Evolutionary conservation across 495 filamentous ascomycete species (phyloP).

Genomic region (Halenospora varia): DNA sequence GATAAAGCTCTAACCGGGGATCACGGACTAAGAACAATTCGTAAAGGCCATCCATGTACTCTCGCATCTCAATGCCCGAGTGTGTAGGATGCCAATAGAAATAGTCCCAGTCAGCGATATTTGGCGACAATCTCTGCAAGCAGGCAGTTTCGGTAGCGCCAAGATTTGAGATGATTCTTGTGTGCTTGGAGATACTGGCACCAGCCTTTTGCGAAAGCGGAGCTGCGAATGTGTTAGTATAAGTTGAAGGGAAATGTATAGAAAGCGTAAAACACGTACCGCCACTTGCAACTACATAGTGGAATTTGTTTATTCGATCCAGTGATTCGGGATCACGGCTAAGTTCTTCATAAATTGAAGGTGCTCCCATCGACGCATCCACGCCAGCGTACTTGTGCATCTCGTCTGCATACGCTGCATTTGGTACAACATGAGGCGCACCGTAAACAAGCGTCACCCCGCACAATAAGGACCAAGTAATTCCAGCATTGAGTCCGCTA

Average conservation of each 20-base stretch:
- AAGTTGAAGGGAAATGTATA: neutral
- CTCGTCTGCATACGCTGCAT: conserved; percentile 10
- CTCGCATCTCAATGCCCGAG: neutral
- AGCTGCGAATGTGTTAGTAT: neutral
- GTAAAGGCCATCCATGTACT: neutral
- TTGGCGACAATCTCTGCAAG: neutral
- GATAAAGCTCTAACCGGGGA: conserved; percentile 33
- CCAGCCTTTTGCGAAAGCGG: conserved; percentile 16
- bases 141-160: neutral
- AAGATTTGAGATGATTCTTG: conserved; percentile 4
- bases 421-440: neutral
- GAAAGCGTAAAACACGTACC: neutral
- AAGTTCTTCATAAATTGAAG: conserved; percentile 15
- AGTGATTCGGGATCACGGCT: conserved; percentile 6
- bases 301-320: conserved; percentile 2
- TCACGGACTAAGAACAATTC: conserved; percentile 12
- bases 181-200: conserved; percentile 5
- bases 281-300: conserved; percentile 11
- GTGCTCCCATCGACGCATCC: conserved; percentile 12
- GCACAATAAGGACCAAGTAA: neutral
- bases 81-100: neutral
- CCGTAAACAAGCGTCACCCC: neutral
- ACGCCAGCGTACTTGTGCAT: conserved; percentile 16
- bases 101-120: neutral
- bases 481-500: neutral